Evolutionary conservation across 768 basidiomycete species (phyloP), one percentile per base, ranked within the genome.

Genomic region (Tricholoma saponaceum): DNA sequence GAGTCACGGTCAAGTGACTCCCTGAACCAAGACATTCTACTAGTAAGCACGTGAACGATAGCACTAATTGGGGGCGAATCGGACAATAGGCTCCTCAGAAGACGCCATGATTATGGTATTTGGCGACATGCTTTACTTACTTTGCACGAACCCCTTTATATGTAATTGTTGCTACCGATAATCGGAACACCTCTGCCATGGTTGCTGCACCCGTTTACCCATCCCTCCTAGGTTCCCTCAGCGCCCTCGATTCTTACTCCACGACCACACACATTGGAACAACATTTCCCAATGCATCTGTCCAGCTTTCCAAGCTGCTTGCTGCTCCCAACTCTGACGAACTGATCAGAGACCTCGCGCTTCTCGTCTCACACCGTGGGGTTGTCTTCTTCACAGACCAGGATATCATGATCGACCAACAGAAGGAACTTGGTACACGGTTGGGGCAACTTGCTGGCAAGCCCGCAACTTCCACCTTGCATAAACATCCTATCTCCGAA

Each of bases 331-430:
- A 83, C 62, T 66, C 78, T 6, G 82, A 84, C 60, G 77, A 78
- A 58, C 69, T 83, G 50, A 68, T 85, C 58, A 73, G 74, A 20
- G 83, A 84, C 62, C 77, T 86, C 5, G 82, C 84, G 0, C 74
- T 74, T 2, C 74, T 84, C 41, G 74, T 79, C 35, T 77, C 76
- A 26, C 80, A 79, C 54, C 81, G 85, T 30, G 84, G 84, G 3
- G 85, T 86, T 47, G 83, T 86, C 5, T 87, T 87, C 71, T 83
- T 87, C 76, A 76, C 78, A 10, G 72, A 77, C 18, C 83, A 85
- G 66, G 75, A 79, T 60, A 66, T 87, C 52, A 72, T 67, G 3
- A 66, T 81, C 41, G 73, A 75, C 25, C 75, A 84, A 62, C 83
- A 85, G 69, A 79, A 77, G 57, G 63, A 71, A 52, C 79, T 86